Conservation (phyloP, 2,329 filamentous ascomycete genomes). For the Aureobasidium sp. region DNA sequence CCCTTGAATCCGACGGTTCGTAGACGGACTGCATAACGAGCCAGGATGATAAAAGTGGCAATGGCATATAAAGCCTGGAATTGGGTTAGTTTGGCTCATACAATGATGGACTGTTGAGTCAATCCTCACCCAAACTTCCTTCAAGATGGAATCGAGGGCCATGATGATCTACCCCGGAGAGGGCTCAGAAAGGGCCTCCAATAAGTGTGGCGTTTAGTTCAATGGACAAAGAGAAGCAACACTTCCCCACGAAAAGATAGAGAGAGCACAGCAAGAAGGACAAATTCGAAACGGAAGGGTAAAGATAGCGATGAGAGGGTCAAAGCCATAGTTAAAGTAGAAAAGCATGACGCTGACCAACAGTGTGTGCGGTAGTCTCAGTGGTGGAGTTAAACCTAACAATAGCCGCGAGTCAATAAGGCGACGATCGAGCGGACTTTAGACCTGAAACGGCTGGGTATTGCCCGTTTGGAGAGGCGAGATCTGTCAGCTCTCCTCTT, state of each 20-base stretch:
- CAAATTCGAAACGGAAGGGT: background rate
- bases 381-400: background rate
- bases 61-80: background rate
- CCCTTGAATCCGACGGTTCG: constrained; percentile 31
- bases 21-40: constrained; percentile 29
- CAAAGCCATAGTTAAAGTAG: background rate
- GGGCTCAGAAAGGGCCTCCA: background rate
- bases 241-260: background rate
- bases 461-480: background rate
- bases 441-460: constrained; percentile 1
- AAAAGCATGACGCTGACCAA: background rate
- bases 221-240: background rate
- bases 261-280: background rate
- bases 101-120: background rate
- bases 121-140: constrained; percentile 9
- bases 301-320: background rate
- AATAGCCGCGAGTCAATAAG: background rate
- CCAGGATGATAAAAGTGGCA: constrained; percentile 22
- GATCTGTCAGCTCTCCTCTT: constrained; percentile 4
- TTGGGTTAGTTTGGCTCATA: background rate
- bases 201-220: background rate
- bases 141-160: constrained; percentile 1
- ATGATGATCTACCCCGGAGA: background rate
- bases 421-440: background rate
- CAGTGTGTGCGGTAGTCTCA: background rate